Conservation (phyloP, 306 rosid genomes). For the Glycyrrhiza uralensis region DNA sequence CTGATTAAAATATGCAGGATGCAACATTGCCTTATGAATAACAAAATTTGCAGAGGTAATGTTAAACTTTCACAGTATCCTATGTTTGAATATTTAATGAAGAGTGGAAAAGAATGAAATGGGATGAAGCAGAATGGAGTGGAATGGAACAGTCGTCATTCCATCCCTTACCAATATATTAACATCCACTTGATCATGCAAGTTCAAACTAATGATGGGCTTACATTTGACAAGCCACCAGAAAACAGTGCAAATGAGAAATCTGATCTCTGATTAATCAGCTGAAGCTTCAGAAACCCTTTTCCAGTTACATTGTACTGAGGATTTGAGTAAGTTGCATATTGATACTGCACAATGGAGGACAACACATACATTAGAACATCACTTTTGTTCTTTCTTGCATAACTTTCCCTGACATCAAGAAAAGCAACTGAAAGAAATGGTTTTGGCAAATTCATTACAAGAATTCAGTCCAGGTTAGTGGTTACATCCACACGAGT, state of each 20-base stretch:
- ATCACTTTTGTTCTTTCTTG: background rate
- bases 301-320: slow-evolving; percentile 51
- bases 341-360: slow-evolving; percentile 62
- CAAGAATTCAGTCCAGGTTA: slow-evolving; percentile 2
- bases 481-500: background rate
- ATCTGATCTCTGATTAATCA: slow-evolving; percentile 88
- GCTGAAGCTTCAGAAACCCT: slow-evolving; percentile 60
- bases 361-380: slow-evolving; percentile 6
- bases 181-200: background rate
- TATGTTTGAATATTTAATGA: too few relatives aligned
- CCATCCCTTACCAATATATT: too few relatives aligned
- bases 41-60: too few relatives aligned
- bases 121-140: too few relatives aligned
- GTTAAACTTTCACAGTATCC: too few relatives aligned
- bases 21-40: too few relatives aligned
- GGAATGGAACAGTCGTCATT: too few relatives aligned
- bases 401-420: background rate
- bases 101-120: too few relatives aligned
- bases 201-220: slow-evolving; percentile 13
- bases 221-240: slow-evolving; percentile 68
- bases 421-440: background rate
- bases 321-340: slow-evolving; percentile 66
- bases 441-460: background rate
- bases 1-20: too few relatives aligned
- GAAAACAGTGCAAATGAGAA: slow-evolving; percentile 85